Base-by-base conservation (phyloP, 495 filamentous ascomycete species). In the Xylaria venustula region DNA sequence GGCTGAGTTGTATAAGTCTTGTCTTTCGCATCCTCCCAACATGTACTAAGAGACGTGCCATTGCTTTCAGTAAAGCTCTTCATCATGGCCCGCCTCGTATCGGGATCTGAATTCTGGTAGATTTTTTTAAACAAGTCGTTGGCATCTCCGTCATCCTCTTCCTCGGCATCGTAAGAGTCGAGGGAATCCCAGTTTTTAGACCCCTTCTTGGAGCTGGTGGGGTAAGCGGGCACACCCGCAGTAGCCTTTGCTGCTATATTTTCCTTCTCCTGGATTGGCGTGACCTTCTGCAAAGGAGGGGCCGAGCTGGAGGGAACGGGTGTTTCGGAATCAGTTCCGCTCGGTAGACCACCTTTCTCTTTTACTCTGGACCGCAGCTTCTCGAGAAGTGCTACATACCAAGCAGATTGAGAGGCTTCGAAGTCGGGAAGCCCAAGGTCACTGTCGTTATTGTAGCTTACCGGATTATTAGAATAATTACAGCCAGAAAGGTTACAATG, bases 31-130 rank as follows among this genome's bases (percentile, higher is more conserved):
- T 97, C 92, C 1, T 75, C 73, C 94, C 94, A 98, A 64, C 93
- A 90, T 1, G 95, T 98, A 71, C 93, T 97, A 61, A 98, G 75
- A 1, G 91, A 86, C 0, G 94, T 98, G 1, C 94, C 94, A 64
- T 93, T 90, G 70, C 92, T 97, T 77, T 98, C 94, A 22, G 85
- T 73, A 67, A 90, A 98, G 72, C 91, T 96, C 83, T 98, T 98
- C 85, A 96, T 91, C 94, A 98, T 98, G 2, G 94, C 94, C 3
- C 91, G 83, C 66, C 83, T 85, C 36, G 90, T 91, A 61, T 98
- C 93, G 0, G 86, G 83, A 54, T 90, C 86, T 0, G 92, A 88
- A 54, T 79, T 79, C 62, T 88, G 87, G 74, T 94, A 98, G 0
- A 98, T 80, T 70, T 88, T 88, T 81, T 95, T 93, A 81, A 98